Evolutionary conservation across 345 rosid genomes (phyloP).

Genomic region (Tarenaya hassleriana): DNA sequence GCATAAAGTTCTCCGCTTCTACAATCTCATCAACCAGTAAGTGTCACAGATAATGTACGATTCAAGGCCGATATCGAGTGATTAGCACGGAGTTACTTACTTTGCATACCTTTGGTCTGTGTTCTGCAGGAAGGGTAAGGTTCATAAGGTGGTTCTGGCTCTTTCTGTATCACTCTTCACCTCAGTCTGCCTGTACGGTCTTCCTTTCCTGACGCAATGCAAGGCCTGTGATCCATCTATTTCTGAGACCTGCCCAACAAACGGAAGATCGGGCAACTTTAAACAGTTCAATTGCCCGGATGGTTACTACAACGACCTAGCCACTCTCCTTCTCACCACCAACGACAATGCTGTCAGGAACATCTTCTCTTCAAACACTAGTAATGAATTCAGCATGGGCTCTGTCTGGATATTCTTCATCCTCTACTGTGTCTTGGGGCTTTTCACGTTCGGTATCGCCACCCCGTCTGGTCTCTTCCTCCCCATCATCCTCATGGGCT

Average conservation of each 20-base stretch:
- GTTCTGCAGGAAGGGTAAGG: slow-evolving; percentile 66
- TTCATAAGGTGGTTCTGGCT: slow-evolving; percentile 72
- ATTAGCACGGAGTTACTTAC: slow-evolving; percentile 8
- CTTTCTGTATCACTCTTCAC: slow-evolving; percentile 69
- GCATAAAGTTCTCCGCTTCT: slow-evolving; percentile 72
- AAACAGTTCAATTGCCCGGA: slow-evolving; percentile 85
- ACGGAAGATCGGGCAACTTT: slow-evolving; percentile 64
- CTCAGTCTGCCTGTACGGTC: slow-evolving; percentile 64
- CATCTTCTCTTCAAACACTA: slow-evolving; percentile 69
- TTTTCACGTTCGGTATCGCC: slow-evolving; percentile 85
- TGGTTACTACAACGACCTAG: slow-evolving; percentile 85
- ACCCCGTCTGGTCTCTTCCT: slow-evolving; percentile 95
- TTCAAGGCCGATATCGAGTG: too few species aligned
- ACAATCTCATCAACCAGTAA: slow-evolving; percentile 81
- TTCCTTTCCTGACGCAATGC: slow-evolving; percentile 80
- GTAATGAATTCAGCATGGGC: slow-evolving; percentile 43
- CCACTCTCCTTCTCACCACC: slow-evolving; percentile 82
- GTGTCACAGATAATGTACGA: slow-evolving; percentile 7
- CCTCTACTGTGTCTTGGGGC: slow-evolving; percentile 66
- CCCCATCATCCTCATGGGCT: slow-evolving; percentile 85
- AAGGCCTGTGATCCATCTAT: slow-evolving; percentile 49
- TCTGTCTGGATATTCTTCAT: slow-evolving; percentile 66
- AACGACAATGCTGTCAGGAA: slow-evolving; percentile 91
- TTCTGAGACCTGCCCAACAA: slow-evolving; percentile 56
- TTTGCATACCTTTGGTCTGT: too few species aligned